Conservation (phyloP, 2,329 filamentous ascomycete genomes). For the Talaromyces amestolkiae region DNA sequence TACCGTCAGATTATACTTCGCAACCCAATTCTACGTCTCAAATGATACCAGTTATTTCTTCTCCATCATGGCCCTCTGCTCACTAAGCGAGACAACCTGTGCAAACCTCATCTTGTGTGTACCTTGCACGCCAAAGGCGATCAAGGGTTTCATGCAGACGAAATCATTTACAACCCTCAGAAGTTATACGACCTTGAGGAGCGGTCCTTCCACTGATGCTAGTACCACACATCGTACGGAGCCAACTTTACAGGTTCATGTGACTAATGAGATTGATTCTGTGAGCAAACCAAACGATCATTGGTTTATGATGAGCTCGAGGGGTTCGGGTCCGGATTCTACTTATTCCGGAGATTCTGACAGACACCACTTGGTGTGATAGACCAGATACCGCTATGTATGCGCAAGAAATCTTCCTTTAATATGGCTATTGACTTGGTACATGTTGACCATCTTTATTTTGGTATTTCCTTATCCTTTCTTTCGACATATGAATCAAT, state of each 20-base stretch:
- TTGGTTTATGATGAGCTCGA: constrained; percentile 7
- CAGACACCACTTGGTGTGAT: background rate
- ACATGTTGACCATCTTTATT: no score
- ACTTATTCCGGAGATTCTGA: background rate
- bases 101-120: constrained; percentile 9
- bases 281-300: background rate
- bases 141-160: background rate
- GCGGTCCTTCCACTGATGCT: background rate
- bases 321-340: background rate
- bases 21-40: constrained; percentile 1
- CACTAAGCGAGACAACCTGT: background rate
- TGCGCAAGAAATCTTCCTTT: no score
- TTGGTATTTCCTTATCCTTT: no score
- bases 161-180: background rate
- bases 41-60: background rate
- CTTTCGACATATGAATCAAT: no score
- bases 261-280: background rate
- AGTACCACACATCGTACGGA: background rate
- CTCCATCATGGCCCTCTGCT: constrained; percentile 8
- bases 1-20: constrained; percentile 35
- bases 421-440: no score
- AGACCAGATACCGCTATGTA: background rate
- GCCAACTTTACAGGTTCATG: background rate
- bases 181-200: constrained; percentile 2
- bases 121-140: background rate